A percentile compares a stretch with the other conserved stretches of the same genome.
Evolutionary conservation across 768 basidiomycete species (phyloP).

Genomic region (Tylopilus rubrobrunneus): DNA sequence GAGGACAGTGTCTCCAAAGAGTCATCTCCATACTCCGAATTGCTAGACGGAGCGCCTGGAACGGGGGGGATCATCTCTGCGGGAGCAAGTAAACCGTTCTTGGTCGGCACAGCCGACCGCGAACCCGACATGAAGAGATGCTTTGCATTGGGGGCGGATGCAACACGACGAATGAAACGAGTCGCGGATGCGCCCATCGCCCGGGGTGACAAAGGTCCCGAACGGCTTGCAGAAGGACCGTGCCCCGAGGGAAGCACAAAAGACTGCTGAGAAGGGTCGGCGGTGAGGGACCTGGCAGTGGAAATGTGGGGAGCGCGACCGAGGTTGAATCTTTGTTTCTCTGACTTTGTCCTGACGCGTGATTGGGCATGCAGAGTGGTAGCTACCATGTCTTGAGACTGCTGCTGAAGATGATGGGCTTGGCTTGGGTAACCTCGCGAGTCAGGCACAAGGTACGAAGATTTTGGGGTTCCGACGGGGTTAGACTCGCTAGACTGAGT

Average conservation of each 20-base stretch:
- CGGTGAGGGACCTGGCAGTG: slow-evolving; percentile 23
- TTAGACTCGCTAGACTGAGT: slow-evolving; percentile 74
- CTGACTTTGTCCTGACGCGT: slow-evolving; percentile 41
- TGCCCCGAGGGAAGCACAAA: slow-evolving; percentile 29
- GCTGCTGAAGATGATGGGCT: slow-evolving; percentile 7
- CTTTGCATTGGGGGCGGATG: slow-evolving; percentile 95
- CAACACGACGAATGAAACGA: slow-evolving; percentile 91
- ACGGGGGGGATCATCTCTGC: slow-evolving; percentile 55
- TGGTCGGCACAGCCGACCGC: slow-evolving; percentile 57
- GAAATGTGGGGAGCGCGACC: slow-evolving; percentile 42
- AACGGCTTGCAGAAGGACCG: slow-evolving; percentile 33
- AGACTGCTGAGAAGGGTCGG: slow-evolving; percentile 39
- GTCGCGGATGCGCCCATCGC: slow-evolving; percentile 71
- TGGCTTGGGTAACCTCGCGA: slow-evolving; percentile 11
- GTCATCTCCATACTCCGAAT: slow-evolving; percentile 57
- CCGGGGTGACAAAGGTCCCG: slow-evolving; percentile 61
- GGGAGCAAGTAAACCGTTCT: slow-evolving; percentile 77
- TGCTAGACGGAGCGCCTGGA: slow-evolving; percentile 44
- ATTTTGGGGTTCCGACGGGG: slow-evolving; percentile 30
- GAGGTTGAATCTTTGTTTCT: slow-evolving; percentile 45
- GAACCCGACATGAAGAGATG: slow-evolving; percentile 70
- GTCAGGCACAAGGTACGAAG: slow-evolving; percentile 30
- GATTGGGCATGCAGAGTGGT: slow-evolving; percentile 3
- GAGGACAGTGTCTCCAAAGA: slow-evolving; percentile 80
- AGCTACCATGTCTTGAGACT: slow-evolving; percentile 20